phyloP scores from a whole-genome alignment of 805 yeast species.

The Middelhovenomyces tepae region DNA sequence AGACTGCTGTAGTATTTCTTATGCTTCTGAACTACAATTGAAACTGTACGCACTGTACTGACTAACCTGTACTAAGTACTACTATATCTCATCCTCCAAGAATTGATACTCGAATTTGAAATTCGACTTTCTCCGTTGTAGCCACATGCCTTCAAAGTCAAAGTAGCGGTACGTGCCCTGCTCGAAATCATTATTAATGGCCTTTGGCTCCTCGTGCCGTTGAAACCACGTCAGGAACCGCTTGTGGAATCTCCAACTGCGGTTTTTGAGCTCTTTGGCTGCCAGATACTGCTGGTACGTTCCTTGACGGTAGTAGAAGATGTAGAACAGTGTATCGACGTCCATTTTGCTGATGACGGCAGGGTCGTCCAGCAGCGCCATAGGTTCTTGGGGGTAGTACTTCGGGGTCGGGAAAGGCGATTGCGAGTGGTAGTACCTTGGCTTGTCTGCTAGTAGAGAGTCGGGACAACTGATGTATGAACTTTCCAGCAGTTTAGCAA shows the following conservation, averaged over 20 bases:
- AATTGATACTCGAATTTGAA: slow-evolving; percentile 42
- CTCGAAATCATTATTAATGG: slow-evolving; percentile 34
- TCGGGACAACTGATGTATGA: slow-evolving; percentile 89
- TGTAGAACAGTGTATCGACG: slow-evolving; percentile 80
- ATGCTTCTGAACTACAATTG: too few species aligned
- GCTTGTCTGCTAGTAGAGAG: slow-evolving; percentile 80
- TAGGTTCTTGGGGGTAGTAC: slow-evolving; percentile 81
- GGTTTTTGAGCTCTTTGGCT: slow-evolving; percentile 65
- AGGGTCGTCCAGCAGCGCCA: slow-evolving; percentile 42
- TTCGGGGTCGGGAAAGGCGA: slow-evolving; percentile 88
- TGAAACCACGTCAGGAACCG: slow-evolving; percentile 75
- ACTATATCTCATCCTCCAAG: slow-evolving; percentile 32
- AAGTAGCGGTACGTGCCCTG: slow-evolving; percentile 66
- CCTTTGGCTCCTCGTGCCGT: slow-evolving; percentile 47
- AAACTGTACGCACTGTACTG: neutral
- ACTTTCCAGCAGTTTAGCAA: slow-evolving; percentile 56
- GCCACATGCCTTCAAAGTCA: slow-evolving; percentile 69
- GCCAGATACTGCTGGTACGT: slow-evolving; percentile 66
- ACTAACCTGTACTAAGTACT: neutral
- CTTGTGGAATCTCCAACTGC: slow-evolving; percentile 79
- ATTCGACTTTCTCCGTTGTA: slow-evolving; percentile 51
- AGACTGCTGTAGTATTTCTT: too few species aligned
- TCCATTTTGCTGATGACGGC: slow-evolving; percentile 63
- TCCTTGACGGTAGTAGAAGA: slow-evolving; percentile 79
- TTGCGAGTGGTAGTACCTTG: slow-evolving; percentile 65